These are phyloP conservation scores for Backusella parvicylindrica DNA, from an alignment of 192 early-diverging fungal species.

Conservation along the genomic window DNA sequence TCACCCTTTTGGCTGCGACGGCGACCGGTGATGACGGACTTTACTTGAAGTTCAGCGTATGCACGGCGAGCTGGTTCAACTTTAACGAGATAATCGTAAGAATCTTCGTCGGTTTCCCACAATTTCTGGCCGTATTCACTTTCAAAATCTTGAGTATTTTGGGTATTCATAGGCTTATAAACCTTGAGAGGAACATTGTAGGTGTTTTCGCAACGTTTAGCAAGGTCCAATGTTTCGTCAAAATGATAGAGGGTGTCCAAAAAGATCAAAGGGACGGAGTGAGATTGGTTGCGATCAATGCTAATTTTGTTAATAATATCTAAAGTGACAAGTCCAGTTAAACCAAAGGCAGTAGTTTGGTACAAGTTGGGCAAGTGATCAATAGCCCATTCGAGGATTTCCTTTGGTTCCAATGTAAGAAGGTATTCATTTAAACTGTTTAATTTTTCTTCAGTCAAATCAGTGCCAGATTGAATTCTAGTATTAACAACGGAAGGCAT, in stretches of 20 bases:
- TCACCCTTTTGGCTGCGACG: conserved; percentile 84
- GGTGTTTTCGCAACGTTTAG: conserved; percentile 57
- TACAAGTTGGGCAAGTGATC: conserved; percentile 74
- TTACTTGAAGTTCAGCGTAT: conserved; percentile 70
- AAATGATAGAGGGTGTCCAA: conserved; percentile 97
- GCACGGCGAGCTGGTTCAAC: conserved; percentile 91
- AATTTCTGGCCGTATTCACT: conserved; percentile 69
- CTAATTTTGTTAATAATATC: conserved; percentile 80
- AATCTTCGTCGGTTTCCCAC: conserved; percentile 78
- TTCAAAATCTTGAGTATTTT: conserved; percentile 66
- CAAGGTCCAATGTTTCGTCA: conserved; percentile 83
- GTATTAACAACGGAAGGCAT: conserved; percentile 32
- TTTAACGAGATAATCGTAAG: conserved; percentile 90
- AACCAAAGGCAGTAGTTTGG: conserved; percentile 94
- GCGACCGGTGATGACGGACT: conserved; percentile 86
- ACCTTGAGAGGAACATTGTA: conserved; percentile 70
- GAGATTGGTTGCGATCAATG: conserved; percentile 41
- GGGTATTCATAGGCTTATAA: conserved; percentile 67
- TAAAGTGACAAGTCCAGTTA: conserved; percentile 83
- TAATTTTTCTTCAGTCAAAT: conserved; percentile 60
- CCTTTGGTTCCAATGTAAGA: conserved; percentile 60
- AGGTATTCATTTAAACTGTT: conserved; percentile 74
- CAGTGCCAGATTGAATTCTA: conserved; percentile 22
- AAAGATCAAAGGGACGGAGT: conserved; percentile 83
- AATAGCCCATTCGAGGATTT: conserved; percentile 88